phyloP scores from a whole-genome alignment of 2,329 filamentous ascomycete species.

The Ustulina deusta region DNA sequence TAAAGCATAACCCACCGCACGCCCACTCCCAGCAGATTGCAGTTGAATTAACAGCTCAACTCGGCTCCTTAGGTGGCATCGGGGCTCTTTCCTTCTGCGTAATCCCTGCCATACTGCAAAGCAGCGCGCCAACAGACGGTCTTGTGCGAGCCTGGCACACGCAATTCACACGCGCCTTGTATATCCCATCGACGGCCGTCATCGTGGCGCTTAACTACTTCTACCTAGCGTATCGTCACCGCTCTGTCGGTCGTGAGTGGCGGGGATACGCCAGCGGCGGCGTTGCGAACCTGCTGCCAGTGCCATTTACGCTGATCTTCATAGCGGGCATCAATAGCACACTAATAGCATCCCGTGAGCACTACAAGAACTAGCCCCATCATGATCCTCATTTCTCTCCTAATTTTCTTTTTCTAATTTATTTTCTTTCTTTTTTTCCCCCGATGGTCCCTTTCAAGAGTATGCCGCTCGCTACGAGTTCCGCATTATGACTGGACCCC shows the following conservation, averaged over 20 bases:
- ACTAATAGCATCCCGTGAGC: constrained; percentile 37
- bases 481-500: not conserved
- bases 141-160: constrained; percentile 44
- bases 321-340: constrained; percentile 41
- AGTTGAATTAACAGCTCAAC: not conserved
- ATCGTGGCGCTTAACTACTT: constrained; percentile 43
- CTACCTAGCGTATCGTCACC: constrained; percentile 42
- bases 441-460: not conserved
- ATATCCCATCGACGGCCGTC: constrained; percentile 41
- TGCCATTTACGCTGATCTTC: constrained; percentile 43
- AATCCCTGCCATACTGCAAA: constrained; percentile 43
- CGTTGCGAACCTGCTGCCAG: constrained; percentile 42
- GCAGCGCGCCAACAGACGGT: constrained; percentile 39
- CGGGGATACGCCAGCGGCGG: constrained; percentile 43
- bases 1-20: constrained; percentile 18
- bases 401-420: too few species aligned
- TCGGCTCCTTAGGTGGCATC: constrained; percentile 39
- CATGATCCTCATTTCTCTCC: too few species aligned
- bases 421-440: not conserved
- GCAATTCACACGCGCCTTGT: constrained; percentile 42
- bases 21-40: not conserved
- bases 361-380: not conserved
- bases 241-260: constrained; percentile 40
- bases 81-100: constrained; percentile 42
- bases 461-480: not conserved